Evolutionary conservation across 768 basidiomycete species (phyloP), one percentile per base, ranked within the genome.

Genomic region (Boletellus emodensis): DNA sequence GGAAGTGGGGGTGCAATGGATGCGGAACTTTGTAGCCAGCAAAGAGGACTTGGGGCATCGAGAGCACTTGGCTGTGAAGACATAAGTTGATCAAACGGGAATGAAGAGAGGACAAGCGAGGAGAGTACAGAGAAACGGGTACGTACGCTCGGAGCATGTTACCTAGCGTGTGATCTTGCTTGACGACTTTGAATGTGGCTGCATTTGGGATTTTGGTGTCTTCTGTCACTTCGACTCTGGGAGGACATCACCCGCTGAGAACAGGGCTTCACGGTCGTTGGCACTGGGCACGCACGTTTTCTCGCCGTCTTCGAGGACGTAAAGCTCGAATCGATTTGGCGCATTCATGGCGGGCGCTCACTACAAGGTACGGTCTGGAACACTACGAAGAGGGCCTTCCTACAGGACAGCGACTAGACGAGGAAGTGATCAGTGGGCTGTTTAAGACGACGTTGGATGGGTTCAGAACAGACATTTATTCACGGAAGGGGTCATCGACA

Each of bases 21-120:
- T 97, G 96, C 0, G 95, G 95, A 35, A 94, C 92, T 73, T 94
- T 93, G 83, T 98, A 98, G 2, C 96, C 96, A 1, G 94, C 94
- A 65, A 98, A 98, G 53, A 94, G 84, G 57, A 97, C 84, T 57
- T 84, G 77, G 6, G 90, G 87, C 80, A 89, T 87, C 8, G 84
- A 71, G 32, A 97, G 84, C 26, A 98, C 85, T 78, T 99, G 93
- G 3, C 94, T 96, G 65, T 20, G 40, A 42, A 44, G 28, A 46
- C 10, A 10, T 38, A 61, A 30, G 55, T 52, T 30, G 51, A 53
- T 32, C 34, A 22, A 40, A 46, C 2, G 13, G 37, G 24, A 14
- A 26, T 46, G 17, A 36, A 48, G 47, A 40, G 17, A 38, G 18
- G 43, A 17, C 7, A 13, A 26, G 32, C 0, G 12, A 36, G 34